Base-by-base conservation (phyloP, 768 basidiomycete genomes). In the Lyophyllum shimeji region DNA sequence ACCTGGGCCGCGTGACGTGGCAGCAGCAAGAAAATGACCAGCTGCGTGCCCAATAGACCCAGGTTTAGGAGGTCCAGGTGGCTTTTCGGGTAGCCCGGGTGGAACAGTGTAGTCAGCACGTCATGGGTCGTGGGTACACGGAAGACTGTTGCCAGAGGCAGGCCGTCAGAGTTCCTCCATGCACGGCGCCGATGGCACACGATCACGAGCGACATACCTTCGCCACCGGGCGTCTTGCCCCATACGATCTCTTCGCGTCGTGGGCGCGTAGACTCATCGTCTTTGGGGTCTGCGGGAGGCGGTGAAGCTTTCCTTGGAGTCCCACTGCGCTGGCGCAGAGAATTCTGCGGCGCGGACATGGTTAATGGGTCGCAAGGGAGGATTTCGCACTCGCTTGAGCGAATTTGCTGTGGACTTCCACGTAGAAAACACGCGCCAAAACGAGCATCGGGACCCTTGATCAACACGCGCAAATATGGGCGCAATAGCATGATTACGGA, bases 61-160 rank as follows among this genome's bases (percentile, higher is more conserved):
- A 98, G 75, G 60, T 93, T 96, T 53, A 95, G 69, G 17, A 95
- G 64, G 69, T 98, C 95, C 33, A 98, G 75, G 64, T 97, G 90
- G 60, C 89, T 95, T 71, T 95, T 95, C 0, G 87, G 86, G 64
- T 89, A 85, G 0, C 77, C 75, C 3, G 93, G 93, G 69, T 93
- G 80, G 68, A 96, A 92, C 5, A 96, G 77, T 1, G 85, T 84
- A 0, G 93, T 94, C 60, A 95, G 67, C 18, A 95, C 90, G 69
- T 95, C 91, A 69, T 94, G 90, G 0, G 94, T 96, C 18, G 93
- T 91, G 11, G 94, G 94, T 43, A 96, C 93, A 57, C 85, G 83
- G 68, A 99, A 99, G 7, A 97, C 95, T 98, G 59, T 25, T 43
- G 43, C 17, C 47, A 48, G 52, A 9, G 56, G 9, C 34, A 42